Percentiles rank a stretch among this genome's conserved stretches.
Evolutionary conservation across 345 rosid species (phyloP).

Genomic region (Cochlearia excelsa): DNA sequence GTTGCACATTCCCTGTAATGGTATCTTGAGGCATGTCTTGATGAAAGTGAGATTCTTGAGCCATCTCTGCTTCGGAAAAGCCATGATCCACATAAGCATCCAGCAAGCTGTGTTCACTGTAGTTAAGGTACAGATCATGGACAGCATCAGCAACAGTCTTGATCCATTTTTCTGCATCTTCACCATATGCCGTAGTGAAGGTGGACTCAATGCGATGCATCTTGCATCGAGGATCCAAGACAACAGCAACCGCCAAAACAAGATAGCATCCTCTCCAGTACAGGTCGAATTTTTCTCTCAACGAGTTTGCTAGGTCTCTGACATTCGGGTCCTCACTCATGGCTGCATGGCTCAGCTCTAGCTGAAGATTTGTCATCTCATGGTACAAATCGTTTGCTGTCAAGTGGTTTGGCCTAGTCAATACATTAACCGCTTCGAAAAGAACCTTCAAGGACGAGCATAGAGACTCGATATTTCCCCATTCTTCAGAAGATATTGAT

Average conservation of each 20-base stretch:
- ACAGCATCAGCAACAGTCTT: conserved; percentile 61
- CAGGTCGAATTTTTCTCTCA: conserved; percentile 53
- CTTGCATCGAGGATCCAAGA: conserved; percentile 82
- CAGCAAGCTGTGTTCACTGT: conserved; percentile 33
- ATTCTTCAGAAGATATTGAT: conserved; percentile 69
- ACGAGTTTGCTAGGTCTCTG: conserved; percentile 39
- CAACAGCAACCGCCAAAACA: conserved; percentile 65
- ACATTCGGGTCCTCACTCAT: conserved; percentile 60
- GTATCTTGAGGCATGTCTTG: conserved; percentile 43
- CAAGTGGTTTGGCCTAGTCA: conserved; percentile 43
- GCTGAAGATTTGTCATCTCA: conserved; percentile 73
- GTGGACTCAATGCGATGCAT: conserved; percentile 68
- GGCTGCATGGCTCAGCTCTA: conserved; percentile 59
- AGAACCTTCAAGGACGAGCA: conserved; percentile 72
- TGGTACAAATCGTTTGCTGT: conserved; percentile 58
- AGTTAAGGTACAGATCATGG: conserved; percentile 62
- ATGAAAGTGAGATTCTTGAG: conserved; percentile 43
- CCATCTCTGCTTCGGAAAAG: conserved; percentile 38
- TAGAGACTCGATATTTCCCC: conserved; percentile 69
- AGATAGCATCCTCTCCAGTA: conserved; percentile 73
- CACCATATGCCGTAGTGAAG: conserved; percentile 61
- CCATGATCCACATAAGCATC: conserved; percentile 27
- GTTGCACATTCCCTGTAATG: conserved; percentile 17
- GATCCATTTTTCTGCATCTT: conserved; percentile 49
- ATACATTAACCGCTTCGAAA: conserved; percentile 51